Conservation (phyloP, 1,284 basidiomycete genomes). For the Vanrija sp. region DNA sequence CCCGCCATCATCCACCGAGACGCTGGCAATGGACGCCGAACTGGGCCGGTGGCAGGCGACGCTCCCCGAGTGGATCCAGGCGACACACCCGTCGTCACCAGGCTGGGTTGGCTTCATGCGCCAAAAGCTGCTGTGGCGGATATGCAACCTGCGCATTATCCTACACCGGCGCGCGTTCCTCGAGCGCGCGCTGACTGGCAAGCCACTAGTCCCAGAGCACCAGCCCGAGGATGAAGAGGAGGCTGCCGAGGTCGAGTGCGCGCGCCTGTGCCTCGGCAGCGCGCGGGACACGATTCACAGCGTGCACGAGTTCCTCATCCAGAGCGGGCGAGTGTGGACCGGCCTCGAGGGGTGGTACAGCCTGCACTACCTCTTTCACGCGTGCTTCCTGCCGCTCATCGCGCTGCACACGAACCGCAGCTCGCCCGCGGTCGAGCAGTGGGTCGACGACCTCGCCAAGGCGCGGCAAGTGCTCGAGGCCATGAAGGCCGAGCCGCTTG, state of each 20-base stretch:
- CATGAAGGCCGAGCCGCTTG: conserved; percentile 15
- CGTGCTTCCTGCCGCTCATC: conserved; percentile 22
- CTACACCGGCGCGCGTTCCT: conserved; percentile 19
- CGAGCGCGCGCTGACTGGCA: conserved; percentile 16
- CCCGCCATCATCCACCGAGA: conserved; percentile 13
- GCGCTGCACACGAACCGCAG: conserved; percentile 19
- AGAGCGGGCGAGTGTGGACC: conserved; percentile 3
- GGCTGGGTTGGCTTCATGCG: conserved; percentile 20
- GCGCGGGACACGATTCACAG: conserved; percentile 19
- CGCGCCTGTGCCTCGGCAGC: conserved; percentile 12
- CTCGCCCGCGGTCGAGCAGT: conserved; percentile 4
- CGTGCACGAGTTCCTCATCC: conserved; percentile 19
- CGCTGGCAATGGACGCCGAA: conserved; percentile 16
- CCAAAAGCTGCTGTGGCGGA: conserved; percentile 26
- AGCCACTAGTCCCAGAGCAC: conserved; percentile 1
- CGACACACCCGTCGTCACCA: background rate
- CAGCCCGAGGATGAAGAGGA: conserved; percentile 4
- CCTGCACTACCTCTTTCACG: conserved; percentile 29
- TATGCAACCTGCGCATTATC: conserved; percentile 25
- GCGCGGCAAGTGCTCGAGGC: conserved; percentile 12
- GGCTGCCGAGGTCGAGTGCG: background rate
- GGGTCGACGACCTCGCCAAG: conserved; percentile 13
- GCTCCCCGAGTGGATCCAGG: conserved; percentile 17
- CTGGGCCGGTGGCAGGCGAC: conserved; percentile 8
- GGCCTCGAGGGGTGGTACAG: conserved; percentile 24